These are phyloP conservation scores for Penicillium expansum DNA, from an alignment of 2,329 filamentous ascomycete species.

Conservation along the genomic window DNA sequence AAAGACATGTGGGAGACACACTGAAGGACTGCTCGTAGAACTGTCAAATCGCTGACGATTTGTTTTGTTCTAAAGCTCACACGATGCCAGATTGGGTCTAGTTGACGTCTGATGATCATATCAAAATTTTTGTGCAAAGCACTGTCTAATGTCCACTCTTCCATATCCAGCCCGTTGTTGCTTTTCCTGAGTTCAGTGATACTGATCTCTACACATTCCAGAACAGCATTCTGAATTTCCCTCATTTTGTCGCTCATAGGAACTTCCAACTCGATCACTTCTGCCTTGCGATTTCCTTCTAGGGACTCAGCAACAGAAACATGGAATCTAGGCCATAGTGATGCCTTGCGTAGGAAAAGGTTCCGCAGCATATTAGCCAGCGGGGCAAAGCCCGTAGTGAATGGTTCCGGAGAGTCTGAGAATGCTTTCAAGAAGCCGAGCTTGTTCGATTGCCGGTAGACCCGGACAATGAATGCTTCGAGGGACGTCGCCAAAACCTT, in stretches of 20 bases:
- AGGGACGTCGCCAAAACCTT: constrained; percentile 76
- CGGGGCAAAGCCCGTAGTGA: constrained; percentile 83
- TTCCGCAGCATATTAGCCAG: constrained; percentile 89
- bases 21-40: constrained; percentile 79
- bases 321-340: constrained; percentile 91
- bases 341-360: constrained; percentile 82
- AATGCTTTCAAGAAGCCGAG: constrained; percentile 92
- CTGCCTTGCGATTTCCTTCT: constrained; percentile 87
- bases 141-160: constrained; percentile 94
- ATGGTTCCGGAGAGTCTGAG: constrained; percentile 87
- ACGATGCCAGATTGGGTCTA: constrained; percentile 96
- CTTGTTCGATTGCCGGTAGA: constrained; percentile 94
- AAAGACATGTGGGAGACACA: constrained; percentile 37
- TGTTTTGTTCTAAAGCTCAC: constrained; percentile 93
- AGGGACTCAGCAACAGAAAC: constrained; percentile 83
- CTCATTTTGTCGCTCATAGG: constrained; percentile 94
- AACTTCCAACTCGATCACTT: constrained; percentile 95
- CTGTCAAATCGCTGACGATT: constrained; percentile 83
- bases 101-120: constrained; percentile 77
- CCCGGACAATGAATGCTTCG: constrained; percentile 91
- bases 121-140: constrained; percentile 92
- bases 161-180: constrained; percentile 88
- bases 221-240: constrained; percentile 87
- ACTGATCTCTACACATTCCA: constrained; percentile 94
- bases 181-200: constrained; percentile 90